Evolutionary conservation across 192 early-diverging fungal species (phyloP).

Genomic region (Cladochytrium replicatum): DNA sequence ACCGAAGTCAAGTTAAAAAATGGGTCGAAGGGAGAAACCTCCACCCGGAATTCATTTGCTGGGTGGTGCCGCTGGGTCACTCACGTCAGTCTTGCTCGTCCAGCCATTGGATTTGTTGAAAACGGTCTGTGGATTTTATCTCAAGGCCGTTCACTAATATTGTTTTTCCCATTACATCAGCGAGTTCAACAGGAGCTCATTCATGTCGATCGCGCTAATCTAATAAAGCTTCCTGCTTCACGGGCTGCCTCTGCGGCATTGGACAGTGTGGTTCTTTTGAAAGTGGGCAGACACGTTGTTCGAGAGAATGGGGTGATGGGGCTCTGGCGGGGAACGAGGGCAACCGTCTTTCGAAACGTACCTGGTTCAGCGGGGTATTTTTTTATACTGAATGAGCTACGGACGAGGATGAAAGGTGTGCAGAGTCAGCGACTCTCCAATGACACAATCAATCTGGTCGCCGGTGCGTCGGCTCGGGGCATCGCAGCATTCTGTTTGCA

Average conservation of each 20-base stretch:
- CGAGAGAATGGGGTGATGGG: constrained; percentile 41
- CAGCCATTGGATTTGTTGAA: constrained; percentile 77
- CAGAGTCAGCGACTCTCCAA: background rate
- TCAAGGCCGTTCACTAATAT: background rate
- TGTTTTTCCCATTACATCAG: background rate
- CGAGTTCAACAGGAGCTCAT: too few species aligned
- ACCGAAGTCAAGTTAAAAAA: too few species aligned
- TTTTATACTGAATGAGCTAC: constrained; percentile 48
- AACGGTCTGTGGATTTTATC: constrained; percentile 5
- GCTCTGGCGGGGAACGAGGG: constrained; percentile 74
- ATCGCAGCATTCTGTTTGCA: constrained; percentile 2
- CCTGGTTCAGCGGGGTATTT: constrained; percentile 71
- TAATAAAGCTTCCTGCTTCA: too few species aligned
- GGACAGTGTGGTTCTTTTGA: too few species aligned
- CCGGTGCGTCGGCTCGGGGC: constrained; percentile 15
- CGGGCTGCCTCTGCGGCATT: too few species aligned
- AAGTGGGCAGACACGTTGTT: constrained; percentile 55
- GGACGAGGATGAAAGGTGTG: constrained; percentile 6
- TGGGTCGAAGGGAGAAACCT: too few species aligned
- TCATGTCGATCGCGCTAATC: too few species aligned
- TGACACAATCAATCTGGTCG: constrained; percentile 17
- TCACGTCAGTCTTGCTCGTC: constrained; percentile 64
- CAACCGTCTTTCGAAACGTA: constrained; percentile 51
- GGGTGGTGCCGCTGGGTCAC: constrained; percentile 67
- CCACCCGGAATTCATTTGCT: constrained; percentile 49